Evolutionary conservation across 169 alveolate species (phyloP).

Genomic region (Plasmodium adleri): DNA sequence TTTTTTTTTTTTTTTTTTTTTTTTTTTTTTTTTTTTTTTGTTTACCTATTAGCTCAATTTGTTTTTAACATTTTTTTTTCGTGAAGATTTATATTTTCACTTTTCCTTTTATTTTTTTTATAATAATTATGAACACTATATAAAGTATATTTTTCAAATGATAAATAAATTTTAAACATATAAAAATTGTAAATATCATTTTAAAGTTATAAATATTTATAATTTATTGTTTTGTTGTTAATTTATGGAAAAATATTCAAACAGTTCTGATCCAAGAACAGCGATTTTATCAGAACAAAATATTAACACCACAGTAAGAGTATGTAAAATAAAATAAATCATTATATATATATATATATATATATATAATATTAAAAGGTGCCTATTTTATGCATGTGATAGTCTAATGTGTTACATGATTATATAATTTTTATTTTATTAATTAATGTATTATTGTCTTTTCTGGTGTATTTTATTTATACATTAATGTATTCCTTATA

Average conservation of each 20-base stretch:
- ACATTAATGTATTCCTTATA: too few relatives aligned
- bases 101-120: too few relatives aligned
- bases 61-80: constrained; percentile 16
- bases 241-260: constrained; percentile 21
- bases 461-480: too few relatives aligned
- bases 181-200: constrained; percentile 10
- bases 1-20: constrained; percentile 8
- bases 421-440: too few relatives aligned
- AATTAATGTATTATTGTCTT: too few relatives aligned
- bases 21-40: constrained; percentile 1
- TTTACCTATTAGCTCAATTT: constrained; percentile 2
- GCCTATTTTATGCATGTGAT: too few relatives aligned
- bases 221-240: not conserved
- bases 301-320: constrained; percentile 24
- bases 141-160: constrained; percentile 14
- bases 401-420: too few relatives aligned
- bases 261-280: constrained; percentile 41
- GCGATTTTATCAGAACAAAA: constrained; percentile 55
- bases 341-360: not conserved
- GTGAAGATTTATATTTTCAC: not conserved
- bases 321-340: not conserved
- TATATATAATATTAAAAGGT: too few relatives aligned
- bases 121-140: constrained; percentile 5
- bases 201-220: not conserved
- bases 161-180: constrained; percentile 5